These are phyloP conservation scores for Neurospora sp. DNA, from an alignment of 495 filamentous ascomycete genomes.

Conservation along the genomic window DNA sequence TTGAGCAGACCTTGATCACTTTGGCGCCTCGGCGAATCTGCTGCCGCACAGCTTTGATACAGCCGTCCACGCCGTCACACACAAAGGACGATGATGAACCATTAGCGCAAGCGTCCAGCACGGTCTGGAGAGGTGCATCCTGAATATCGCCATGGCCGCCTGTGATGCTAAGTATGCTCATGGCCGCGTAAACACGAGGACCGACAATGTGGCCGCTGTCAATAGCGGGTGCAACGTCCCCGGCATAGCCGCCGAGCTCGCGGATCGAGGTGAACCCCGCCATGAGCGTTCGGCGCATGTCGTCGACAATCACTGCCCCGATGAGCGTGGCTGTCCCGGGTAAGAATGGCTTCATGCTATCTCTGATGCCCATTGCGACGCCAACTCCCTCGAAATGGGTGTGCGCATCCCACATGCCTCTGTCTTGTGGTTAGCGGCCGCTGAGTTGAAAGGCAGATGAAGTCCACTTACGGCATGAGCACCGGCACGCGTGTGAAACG, in stretches of 20 bases:
- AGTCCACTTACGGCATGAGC: constrained; percentile 45
- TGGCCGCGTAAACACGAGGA: constrained; percentile 38
- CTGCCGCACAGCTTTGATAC: constrained; percentile 34
- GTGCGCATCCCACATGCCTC: constrained; percentile 45
- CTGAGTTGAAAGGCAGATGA: constrained; percentile 10
- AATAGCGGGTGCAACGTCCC: constrained; percentile 34
- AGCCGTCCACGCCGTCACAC: constrained; percentile 40
- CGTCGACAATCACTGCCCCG: constrained; percentile 6
- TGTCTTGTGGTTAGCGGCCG: background rate
- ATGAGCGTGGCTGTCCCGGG: constrained; percentile 4
- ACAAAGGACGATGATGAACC: constrained; percentile 3
- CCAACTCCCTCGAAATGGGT: constrained; percentile 29
- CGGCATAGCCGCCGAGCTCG: constrained; percentile 37
- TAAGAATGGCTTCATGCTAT: constrained; percentile 2
- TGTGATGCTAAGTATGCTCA: constrained; percentile 33
- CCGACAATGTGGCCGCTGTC: constrained; percentile 36
- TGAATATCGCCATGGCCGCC: constrained; percentile 40
- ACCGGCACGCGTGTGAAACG: constrained; percentile 23
- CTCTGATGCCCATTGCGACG: background rate
- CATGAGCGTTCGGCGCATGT: constrained; percentile 26
- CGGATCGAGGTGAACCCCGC: constrained; percentile 45
- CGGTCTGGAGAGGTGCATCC: constrained; percentile 21
- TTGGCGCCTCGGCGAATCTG: constrained; percentile 40
- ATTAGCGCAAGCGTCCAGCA: constrained; percentile 20
- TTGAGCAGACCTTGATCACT: constrained; percentile 42